Evolutionary conservation across 805 yeast species (phyloP).

Genomic region (Cyberlindnera amylophila): DNA sequence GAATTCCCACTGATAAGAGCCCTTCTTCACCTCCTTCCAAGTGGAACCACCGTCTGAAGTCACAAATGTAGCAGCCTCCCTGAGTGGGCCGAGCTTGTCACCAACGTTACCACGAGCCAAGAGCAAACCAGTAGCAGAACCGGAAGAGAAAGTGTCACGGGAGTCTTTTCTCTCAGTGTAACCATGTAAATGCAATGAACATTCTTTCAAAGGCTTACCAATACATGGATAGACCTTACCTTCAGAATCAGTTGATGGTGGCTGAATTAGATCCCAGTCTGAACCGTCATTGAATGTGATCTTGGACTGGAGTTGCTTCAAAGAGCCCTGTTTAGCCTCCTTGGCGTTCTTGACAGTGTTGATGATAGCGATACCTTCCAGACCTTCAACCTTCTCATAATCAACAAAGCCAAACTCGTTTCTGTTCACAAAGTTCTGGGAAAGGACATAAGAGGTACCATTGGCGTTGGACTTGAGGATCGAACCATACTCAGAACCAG

Average conservation of each 20-base stretch:
- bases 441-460: constrained; percentile 79
- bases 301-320: constrained; percentile 61
- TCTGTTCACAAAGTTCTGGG: constrained; percentile 75
- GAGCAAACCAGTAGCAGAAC: constrained; percentile 84
- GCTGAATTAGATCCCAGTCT: constrained; percentile 67
- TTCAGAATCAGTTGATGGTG: constrained; percentile 64
- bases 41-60: constrained; percentile 88
- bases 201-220: constrained; percentile 47
- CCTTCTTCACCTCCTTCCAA: constrained; percentile 77
- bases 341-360: constrained; percentile 61
- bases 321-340: constrained; percentile 39
- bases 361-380: constrained; percentile 80
- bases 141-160: constrained; percentile 83
- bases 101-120: constrained; percentile 96
- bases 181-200: constrained; percentile 85
- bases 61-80: constrained; percentile 65
- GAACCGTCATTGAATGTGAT: constrained; percentile 92
- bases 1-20: constrained; percentile 86
- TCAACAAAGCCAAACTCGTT: constrained; percentile 75
- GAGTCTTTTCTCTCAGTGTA: constrained; percentile 82
- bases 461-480: constrained; percentile 85
- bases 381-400: constrained; percentile 74
- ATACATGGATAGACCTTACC: constrained; percentile 56
- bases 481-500: constrained; percentile 65
- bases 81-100: constrained; percentile 41